Evolutionary conservation across 441 rosid species (phyloP), one percentile per base, ranked within the genome.

Genomic region (Isatis lusitanica): DNA sequence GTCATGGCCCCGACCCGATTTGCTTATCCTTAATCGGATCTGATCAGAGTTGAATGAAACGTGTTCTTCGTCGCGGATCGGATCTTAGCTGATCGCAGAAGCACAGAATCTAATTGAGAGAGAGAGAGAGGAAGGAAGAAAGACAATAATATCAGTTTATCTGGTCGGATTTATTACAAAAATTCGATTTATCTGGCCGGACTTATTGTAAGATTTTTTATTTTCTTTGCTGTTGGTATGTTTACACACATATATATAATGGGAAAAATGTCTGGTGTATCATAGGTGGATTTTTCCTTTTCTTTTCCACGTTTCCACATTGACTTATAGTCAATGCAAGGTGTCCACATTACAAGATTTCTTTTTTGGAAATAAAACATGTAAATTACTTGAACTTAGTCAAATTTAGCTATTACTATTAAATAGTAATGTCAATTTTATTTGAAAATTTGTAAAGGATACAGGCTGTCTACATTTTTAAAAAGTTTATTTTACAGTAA

Each of bases 1-100:
- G 88, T 88, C 92, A 88, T 87, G 9, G 36, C 77, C 55, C 66
- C 5, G 2, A 31, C 8, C 58, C 12, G 47, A 21, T 16, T 44
- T 13, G 13, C 57, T 56, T 30, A 35, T 66, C 38, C 5, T 64
- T 1, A 64, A 31, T 44, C 65, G 77, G 66, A 74, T 66, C 71
- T 56, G 74, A 70, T 66, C 43, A 44, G 71, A 73, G 52, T 33
- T 12, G 58, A 33, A 55, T 12, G 58, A 33, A 55, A 24, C 53
- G 44, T 42, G 15, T 62, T 46, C 7, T 63, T 16, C 42, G 75
- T 15, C 51, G 75, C 70, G 69, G 76, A 63, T 72, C 70, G 70
- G 69, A 72, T 71, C 75, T 52, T 62, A 62, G 56, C 53, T 71
- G 53, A 71, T 72, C 76, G 53, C 46, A 72, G 56, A 72, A 53